These are phyloP conservation scores for Phanerochaete carnosa DNA, from an alignment of 768 basidiomycete species.

Conservation along the genomic window DNA sequence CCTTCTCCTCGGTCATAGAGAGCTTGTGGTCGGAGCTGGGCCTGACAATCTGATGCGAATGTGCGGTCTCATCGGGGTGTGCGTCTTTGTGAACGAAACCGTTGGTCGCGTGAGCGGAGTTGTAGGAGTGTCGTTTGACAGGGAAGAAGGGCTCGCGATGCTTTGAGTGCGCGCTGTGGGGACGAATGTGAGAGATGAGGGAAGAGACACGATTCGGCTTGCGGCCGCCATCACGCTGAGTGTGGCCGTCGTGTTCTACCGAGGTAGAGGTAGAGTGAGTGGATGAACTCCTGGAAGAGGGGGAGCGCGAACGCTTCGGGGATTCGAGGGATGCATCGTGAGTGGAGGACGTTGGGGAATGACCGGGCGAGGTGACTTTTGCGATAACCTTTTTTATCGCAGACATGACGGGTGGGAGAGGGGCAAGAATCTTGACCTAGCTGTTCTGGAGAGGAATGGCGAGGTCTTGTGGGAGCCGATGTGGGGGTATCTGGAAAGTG, in stretches of 20 bases:
- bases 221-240: background rate
- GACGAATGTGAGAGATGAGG: constrained; percentile 6
- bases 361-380: constrained; percentile 14
- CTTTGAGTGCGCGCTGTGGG: background rate
- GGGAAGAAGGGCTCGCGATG: background rate
- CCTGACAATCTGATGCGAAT: background rate
- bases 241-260: background rate
- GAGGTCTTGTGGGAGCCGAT: background rate
- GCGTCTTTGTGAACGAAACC: background rate
- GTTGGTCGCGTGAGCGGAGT: background rate
- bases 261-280: background rate
- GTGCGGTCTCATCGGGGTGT: background rate
- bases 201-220: background rate
- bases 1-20: constrained; percentile 24
- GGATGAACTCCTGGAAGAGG: background rate
- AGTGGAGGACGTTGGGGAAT: constrained; percentile 11
- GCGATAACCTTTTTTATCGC: constrained; percentile 18
- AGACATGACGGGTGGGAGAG: constrained; percentile 2
- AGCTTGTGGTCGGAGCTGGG: constrained; percentile 7
- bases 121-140: background rate
- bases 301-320: constrained; percentile 1
- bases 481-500: background rate
- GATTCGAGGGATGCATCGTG: constrained; percentile 10
- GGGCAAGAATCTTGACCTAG: background rate
- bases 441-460: background rate